Base-by-base conservation (phyloP, 1,284 basidiomycete genomes). In the Pholiota adiposa region DNA sequence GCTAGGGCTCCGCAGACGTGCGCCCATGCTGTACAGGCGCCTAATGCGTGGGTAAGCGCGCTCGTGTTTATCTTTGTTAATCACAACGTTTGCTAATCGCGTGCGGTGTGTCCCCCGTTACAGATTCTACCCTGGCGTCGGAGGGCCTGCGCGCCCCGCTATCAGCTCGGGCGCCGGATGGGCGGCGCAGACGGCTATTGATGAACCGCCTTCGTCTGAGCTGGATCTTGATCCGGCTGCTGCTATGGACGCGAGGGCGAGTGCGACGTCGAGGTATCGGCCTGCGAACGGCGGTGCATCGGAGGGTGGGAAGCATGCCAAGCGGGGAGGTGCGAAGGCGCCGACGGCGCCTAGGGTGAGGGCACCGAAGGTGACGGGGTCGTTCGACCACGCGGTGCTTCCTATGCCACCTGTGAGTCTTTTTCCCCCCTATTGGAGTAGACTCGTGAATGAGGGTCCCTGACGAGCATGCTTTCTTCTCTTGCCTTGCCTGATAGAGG, bases 1-100 rank as follows among this genome's bases (percentile, higher is more conserved):
- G 9, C 76, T 98, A n/a, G 76, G 83, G 4, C 79, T 97, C 19
- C 83, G 88, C 38, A 83, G 94, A 18, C 83, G 94, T 50, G 95
- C 95, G 14, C 93, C 94, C 0, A 88, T 89, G 69, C 82, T 97
- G 41, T 97, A 98, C 74, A 82, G 86, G 63, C 84, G 96, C 25
- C 83, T 98, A 23, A 94, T 97, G 90, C 83, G 92, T 70, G 93
- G 93, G 85, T 90, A 65, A 59, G 81, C 76, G 48, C 56, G 41
- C n/a, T 23, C n/a, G 38, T 56, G 36, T 31, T 27, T 49, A 56
- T 58, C 12, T 7, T 23, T 11, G 12, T 38, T 59, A 51, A 23
- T 56, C 27, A 41, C 40, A 44, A 55, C 4, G 29, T 5, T 31
- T 4, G 29, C 21, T 56, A 33, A 56, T 29, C 11, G 27, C 23